Conservation (phyloP, 345 rosid species). For the Reutealis trisperma region DNA sequence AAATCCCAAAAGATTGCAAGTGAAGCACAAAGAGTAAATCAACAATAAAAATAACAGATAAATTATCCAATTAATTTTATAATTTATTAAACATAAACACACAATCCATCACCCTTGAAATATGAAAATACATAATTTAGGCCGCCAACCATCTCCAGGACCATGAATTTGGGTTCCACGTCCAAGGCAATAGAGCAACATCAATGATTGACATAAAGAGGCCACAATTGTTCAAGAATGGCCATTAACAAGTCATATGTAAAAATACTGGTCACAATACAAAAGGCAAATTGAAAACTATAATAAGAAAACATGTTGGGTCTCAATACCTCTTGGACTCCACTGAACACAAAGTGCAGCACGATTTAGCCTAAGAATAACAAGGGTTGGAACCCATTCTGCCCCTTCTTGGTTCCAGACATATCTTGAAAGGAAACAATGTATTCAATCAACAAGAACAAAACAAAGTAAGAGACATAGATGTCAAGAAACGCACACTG, state of each 20-base stretch:
- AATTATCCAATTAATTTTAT: not conserved
- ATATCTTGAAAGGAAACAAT: constrained; percentile 51
- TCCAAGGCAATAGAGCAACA: not conserved
- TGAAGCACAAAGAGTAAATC: not conserved
- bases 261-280: not conserved
- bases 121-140: not conserved
- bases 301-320: constrained; percentile 4
- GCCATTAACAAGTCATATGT: not conserved
- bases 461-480: not conserved
- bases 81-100: not conserved
- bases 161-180: not conserved
- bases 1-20: not conserved
- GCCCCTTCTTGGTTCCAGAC: constrained; percentile 91
- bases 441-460: constrained; percentile 18
- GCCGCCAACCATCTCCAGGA: not conserved
- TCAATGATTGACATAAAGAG: not conserved
- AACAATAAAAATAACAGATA: not conserved
- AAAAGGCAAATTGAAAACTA: constrained; percentile 13
- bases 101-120: not conserved
- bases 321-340: constrained; percentile 82
- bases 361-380: constrained; percentile 94
- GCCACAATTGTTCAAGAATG: not conserved
- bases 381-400: constrained; percentile 95
- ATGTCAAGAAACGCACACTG: not conserved
- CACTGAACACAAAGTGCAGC: constrained; percentile 97